Evolutionary conservation across 1,284 basidiomycete genomes (phyloP).

Genomic region (Rhodotorula sp.): DNA sequence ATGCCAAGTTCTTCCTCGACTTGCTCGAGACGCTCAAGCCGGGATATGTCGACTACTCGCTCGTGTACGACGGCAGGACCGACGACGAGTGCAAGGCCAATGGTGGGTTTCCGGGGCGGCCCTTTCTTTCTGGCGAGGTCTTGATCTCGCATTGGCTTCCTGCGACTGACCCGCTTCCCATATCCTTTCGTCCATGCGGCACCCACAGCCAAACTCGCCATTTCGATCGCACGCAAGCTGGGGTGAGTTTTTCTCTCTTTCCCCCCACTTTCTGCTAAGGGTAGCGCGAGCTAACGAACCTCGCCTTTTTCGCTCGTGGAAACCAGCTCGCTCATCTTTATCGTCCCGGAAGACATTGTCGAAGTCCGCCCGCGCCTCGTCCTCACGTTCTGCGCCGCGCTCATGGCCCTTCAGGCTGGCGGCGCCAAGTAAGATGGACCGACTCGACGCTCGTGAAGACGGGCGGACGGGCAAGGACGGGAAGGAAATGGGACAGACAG

Average conservation of each 20-base stretch:
- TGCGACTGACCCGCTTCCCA: not conserved
- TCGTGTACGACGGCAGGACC: constrained; percentile 67
- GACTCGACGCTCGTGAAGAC: not conserved
- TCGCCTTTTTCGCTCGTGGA: no score
- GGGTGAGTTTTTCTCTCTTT: constrained; percentile 12
- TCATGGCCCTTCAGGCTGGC: constrained; percentile 30
- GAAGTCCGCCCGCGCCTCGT: constrained; percentile 47
- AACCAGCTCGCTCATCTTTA: constrained; percentile 80
- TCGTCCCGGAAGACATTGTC: constrained; percentile 80
- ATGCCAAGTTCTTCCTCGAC: constrained; percentile 90
- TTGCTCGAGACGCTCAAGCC: constrained; percentile 86
- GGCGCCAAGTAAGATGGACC: not conserved
- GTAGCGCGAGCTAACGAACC: not conserved
- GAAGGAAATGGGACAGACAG: no score
- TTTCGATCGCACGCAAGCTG: constrained; percentile 90
- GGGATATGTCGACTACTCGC: constrained; percentile 88
- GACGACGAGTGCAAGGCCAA: constrained; percentile 92
- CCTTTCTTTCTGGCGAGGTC: not conserved
- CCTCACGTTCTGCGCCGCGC: constrained; percentile 43
- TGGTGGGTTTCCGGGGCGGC: constrained; percentile 58
- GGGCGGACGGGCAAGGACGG: no score
- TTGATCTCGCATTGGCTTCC: not conserved
- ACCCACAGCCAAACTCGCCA: constrained; percentile 81
- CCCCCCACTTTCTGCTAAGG: not conserved
- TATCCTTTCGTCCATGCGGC: not conserved